Base-by-base conservation (phyloP, 2,329 filamentous ascomycete species). In the Fusarium falciforme region DNA sequence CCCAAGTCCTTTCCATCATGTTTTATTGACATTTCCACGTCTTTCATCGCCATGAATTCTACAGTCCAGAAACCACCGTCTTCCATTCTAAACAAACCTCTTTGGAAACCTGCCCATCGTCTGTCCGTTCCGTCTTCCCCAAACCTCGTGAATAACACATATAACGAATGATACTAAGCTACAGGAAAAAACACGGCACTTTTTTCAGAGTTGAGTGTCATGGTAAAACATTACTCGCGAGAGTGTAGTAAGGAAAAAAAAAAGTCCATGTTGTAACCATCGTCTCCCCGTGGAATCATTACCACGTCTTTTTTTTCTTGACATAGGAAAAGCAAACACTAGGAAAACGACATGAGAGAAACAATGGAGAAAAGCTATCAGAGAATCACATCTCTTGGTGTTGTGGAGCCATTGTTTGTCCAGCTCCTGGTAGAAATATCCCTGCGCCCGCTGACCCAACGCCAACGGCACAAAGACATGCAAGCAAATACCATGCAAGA, bases 361-460 rank as follows among this genome's bases (percentile, higher is more conserved):
- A 59, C 47, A 55, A 64, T 16, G 12, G 33, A 52, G 40, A 40
- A 62, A 38, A 16, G 20, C 58, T 36, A 61, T 40, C 22, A 66
- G 44, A 12, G 36, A 66, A 61, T 70, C 72, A 67, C 52, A 67
- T 73, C 69, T 73, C 70, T 67, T 71, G 61, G 47, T 67, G 63
- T 62, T 63, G 67, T 58, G 63, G 62, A 59, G 65, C 44, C 20
- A 59, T 66, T 52, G n/a, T 49, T 33, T 62, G 29, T 63, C 59
- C 64, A 40, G 66, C 61, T 63, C 70, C 66, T 36, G 68, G 65
- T 63, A 64, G 64, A 61, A 64, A 60, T 69, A 60, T 70, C 68
- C 65, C 62, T 73, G 70, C 71, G 60, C 74, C 75, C 73, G 74
- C 70, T 75, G 73, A 75, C 69, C 73, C 64, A 75, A 75, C 76